Base-by-base conservation (phyloP, 257 asterid species). In the Avicennia marina region DNA sequence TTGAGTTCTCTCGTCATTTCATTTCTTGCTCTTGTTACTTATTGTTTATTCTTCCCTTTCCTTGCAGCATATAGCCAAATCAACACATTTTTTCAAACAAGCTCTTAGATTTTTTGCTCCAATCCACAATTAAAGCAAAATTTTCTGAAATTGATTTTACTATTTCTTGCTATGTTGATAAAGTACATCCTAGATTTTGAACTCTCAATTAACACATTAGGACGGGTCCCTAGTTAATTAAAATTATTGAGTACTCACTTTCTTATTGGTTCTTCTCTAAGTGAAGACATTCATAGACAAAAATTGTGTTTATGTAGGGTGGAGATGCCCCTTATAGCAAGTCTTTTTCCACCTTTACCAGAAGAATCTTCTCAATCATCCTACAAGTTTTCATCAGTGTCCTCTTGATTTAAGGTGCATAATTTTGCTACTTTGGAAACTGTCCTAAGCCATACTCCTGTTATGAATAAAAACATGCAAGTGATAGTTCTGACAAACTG, bases 231-330 rank as follows among this genome's bases (percentile, higher is more conserved):
- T 24, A 24, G 21, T 38, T n/a, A n/a, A n/a, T n/a, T n/a, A n/a
- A n/a, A n/a, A 18, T 39, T 40, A 41, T 41, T 63, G 47, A 21
- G 62, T 39, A 56, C 61, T 67, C 52, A 46, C 75, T 49, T 56
- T 59, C 65, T 38, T 22, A 10, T 45, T 69, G 56, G 48, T 61
- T 60, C 60, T 70, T 63, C 65, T 71, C 51, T 61, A 93, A 97
- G 99, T 93, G 77, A 84, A 89, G 68, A 31, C 94, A 51, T 93
- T 93, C 76, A 65, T 93, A 54, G 97, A 93, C 56, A 93, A 93
- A 66, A 93, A 93, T 65, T 97, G 99, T 40, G 99, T 89, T 66
- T 93, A 93, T 75, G 86, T 93, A 62, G 99, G 69, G 95, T 86
- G 65, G 99, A 93, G 75, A 66, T 89, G 97, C 79, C 40, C 86